Conservation (phyloP, 257 asterid species). For the Ilex aquifolium region DNA sequence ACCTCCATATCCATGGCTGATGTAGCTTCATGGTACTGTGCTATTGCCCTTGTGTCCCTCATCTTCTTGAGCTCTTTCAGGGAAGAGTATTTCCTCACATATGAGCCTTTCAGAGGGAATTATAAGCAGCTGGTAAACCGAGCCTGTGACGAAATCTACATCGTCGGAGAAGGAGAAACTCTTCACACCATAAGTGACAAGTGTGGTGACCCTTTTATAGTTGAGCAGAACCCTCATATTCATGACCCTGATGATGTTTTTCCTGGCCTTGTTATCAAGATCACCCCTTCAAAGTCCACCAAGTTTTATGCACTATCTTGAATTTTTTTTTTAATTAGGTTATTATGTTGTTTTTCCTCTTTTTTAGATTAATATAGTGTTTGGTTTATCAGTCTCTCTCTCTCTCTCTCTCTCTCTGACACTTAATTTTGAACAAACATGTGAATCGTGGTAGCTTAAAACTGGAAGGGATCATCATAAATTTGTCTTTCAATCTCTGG, state of each 20-base stretch:
- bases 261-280: neutral
- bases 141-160: neutral
- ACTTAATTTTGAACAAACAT: too few relatives aligned
- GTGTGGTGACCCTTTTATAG: neutral
- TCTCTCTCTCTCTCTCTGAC: too few relatives aligned
- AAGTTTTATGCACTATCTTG: too few relatives aligned
- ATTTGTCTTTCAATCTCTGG: too few relatives aligned
- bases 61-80: neutral
- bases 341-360: too few relatives aligned
- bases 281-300: neutral
- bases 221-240: neutral
- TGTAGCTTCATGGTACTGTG: neutral
- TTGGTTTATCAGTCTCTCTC: too few relatives aligned
- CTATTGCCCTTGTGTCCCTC: neutral
- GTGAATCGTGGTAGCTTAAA: too few relatives aligned
- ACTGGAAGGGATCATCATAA: too few relatives aligned
- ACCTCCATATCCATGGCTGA: neutral
- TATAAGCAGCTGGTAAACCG: too few relatives aligned
- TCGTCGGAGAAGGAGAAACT: neutral
- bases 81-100: neutral
- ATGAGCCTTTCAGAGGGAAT: neutral
- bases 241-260: neutral
- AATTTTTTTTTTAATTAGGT: too few relatives aligned
- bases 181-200: too few relatives aligned
- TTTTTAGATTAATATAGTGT: too few relatives aligned